These are phyloP conservation scores for Botrytis sinoallii DNA, from an alignment of 2,329 filamentous ascomycete species.

Conservation along the genomic window DNA sequence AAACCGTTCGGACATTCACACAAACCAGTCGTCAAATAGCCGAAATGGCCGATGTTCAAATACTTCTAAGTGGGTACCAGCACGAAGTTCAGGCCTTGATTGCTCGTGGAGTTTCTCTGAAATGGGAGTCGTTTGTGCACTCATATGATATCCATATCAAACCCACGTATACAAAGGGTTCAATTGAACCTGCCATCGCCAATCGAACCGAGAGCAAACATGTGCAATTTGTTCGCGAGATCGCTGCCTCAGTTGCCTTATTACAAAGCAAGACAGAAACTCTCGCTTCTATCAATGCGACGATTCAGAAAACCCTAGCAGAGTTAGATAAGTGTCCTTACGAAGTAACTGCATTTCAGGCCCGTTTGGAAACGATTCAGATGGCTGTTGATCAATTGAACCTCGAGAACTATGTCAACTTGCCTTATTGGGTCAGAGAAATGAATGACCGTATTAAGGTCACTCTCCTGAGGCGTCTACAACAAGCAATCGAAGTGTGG, in stretches of 20 bases:
- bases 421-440: constrained; percentile 82
- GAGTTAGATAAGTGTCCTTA: constrained; percentile 86
- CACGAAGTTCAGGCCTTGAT: constrained; percentile 86
- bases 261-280: constrained; percentile 84
- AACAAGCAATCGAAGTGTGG: constrained; percentile 81
- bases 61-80: constrained; percentile 84
- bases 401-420: constrained; percentile 91
- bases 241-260: constrained; percentile 80
- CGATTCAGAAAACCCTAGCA: constrained; percentile 72
- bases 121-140: constrained; percentile 98
- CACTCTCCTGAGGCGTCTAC: constrained; percentile 77
- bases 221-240: constrained; percentile 93
- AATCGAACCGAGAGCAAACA: constrained; percentile 81
- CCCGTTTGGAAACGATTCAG: constrained; percentile 81
- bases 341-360: constrained; percentile 72
- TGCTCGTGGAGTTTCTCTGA: constrained; percentile 79
- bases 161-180: constrained; percentile 55
- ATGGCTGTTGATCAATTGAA: constrained; percentile 94
- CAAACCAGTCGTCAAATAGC: constrained; percentile 83
- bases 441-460: constrained; percentile 83
- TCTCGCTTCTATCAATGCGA: constrained; percentile 75
- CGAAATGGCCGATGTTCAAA: constrained; percentile 81
- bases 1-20: constrained; percentile 90
- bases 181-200: constrained; percentile 55
- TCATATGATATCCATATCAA: constrained; percentile 88